Evolutionary conservation across 2,329 filamentous ascomycete species (phyloP).

Genomic region (Uncinocarpus reesii): DNA sequence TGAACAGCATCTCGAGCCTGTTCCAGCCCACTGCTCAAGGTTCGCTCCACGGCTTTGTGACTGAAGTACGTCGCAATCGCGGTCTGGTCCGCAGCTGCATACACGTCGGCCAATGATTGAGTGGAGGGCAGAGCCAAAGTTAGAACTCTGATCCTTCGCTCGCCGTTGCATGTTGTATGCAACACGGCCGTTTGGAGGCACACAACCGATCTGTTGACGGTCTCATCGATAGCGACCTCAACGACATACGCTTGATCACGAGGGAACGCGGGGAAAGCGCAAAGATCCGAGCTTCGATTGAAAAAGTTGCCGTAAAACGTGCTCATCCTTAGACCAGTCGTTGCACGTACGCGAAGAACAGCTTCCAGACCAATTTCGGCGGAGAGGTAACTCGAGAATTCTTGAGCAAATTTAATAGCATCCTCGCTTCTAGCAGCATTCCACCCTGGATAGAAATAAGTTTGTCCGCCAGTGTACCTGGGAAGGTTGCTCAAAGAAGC

Average conservation of each 20-base stretch:
- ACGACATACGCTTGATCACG: constrained; percentile 96
- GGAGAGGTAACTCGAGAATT: constrained; percentile 95
- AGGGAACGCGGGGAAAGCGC: constrained; percentile 94
- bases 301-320: constrained; percentile 99
- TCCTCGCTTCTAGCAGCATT: constrained; percentile 89
- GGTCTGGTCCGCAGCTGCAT: constrained; percentile 87
- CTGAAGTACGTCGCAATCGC: constrained; percentile 91
- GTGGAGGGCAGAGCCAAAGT: constrained; percentile 90
- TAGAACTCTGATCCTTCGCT: constrained; percentile 87
- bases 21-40: constrained; percentile 75
- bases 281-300: constrained; percentile 93
- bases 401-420: constrained; percentile 92
- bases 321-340: constrained; percentile 88
- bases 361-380: constrained; percentile 93
- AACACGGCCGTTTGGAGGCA: constrained; percentile 91
- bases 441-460: constrained; percentile 97
- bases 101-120: constrained; percentile 77
- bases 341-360: constrained; percentile 87
- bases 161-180: constrained; percentile 95
- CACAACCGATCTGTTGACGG: constrained; percentile 77
- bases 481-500: constrained; percentile 92
- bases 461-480: constrained; percentile 92
- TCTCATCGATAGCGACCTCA: constrained; percentile 96
- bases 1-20: constrained; percentile 84
- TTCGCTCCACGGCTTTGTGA: constrained; percentile 92